Conservation (phyloP, 805 yeast genomes). For the Vanderwaltozyma verrucispora region DNA sequence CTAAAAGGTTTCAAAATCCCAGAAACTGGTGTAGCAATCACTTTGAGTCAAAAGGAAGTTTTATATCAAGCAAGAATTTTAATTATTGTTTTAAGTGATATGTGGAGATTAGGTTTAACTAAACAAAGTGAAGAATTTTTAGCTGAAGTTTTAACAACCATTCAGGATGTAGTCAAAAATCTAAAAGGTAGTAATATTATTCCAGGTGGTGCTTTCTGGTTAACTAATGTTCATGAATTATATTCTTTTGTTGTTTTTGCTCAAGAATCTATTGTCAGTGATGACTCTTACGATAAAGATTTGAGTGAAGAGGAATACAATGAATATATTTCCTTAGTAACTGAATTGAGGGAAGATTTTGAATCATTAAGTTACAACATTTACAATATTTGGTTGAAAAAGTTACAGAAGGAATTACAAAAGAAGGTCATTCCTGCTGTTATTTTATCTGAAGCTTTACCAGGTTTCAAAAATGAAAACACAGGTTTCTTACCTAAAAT, state of each 20-base stretch:
- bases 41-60: constrained; percentile 78
- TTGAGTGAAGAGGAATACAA: constrained; percentile 86
- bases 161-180: constrained; percentile 73
- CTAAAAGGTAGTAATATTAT: constrained; percentile 79
- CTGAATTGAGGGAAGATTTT: constrained; percentile 87
- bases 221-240: constrained; percentile 90
- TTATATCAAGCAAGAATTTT: constrained; percentile 93
- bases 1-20: constrained; percentile 81
- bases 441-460: constrained; percentile 86
- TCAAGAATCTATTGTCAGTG: constrained; percentile 79
- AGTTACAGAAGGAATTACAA: constrained; percentile 80
- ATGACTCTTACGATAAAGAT: constrained; percentile 66
- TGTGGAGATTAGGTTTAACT: constrained; percentile 96
- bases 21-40: constrained; percentile 73
- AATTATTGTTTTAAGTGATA: constrained; percentile 83
- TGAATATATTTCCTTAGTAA: constrained; percentile 80
- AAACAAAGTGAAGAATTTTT: constrained; percentile 84
- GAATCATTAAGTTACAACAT: constrained; percentile 88
- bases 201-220: constrained; percentile 94
- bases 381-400: constrained; percentile 95
- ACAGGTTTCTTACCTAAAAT: constrained; percentile 74
- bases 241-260: constrained; percentile 93
- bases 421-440: constrained; percentile 93
- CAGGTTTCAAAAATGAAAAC: constrained; percentile 85
- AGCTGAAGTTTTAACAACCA: constrained; percentile 78